phyloP scores from a whole-genome alignment of 768 basidiomycete species.

The Rhizopogon roseolus region DNA sequence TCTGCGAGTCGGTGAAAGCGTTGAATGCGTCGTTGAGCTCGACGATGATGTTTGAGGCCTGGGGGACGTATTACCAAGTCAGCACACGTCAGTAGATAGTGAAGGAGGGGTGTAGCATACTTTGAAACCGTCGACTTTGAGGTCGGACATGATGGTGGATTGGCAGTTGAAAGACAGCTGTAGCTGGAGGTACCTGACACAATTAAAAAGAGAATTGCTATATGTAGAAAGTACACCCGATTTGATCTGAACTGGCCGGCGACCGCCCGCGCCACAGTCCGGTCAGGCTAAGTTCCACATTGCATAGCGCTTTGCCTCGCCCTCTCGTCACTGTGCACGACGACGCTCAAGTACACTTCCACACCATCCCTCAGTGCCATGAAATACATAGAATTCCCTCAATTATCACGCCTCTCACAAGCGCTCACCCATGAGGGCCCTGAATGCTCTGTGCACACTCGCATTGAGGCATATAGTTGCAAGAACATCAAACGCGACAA shows the following conservation, averaged over 20 bases:
- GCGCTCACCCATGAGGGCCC: slow-evolving; percentile 82
- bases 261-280: slow-evolving; percentile 14
- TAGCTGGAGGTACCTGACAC: too few species aligned
- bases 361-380: slow-evolving; percentile 32
- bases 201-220: slow-evolving; percentile 1
- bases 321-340: neutral
- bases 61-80: neutral
- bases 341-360: neutral
- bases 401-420: slow-evolving; percentile 69
- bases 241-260: neutral
- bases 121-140: slow-evolving; percentile 75
- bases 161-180: neutral
- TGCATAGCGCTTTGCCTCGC: too few species aligned
- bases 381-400: slow-evolving; percentile 90
- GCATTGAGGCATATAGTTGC: slow-evolving; percentile 96
- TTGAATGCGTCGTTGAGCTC: slow-evolving; percentile 49
- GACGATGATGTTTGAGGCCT: slow-evolving; percentile 69
- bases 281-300: too few species aligned
- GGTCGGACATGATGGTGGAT: slow-evolving; percentile 55
- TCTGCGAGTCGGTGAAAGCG: slow-evolving; percentile 55
- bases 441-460: slow-evolving; percentile 84
- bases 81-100: neutral
- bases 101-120: slow-evolving; percentile 25
- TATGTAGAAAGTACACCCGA: neutral
- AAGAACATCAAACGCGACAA: slow-evolving; percentile 97